Evolutionary conservation across 495 filamentous ascomycete species (phyloP).

Genomic region (Pseudevernia furfuracea): DNA sequence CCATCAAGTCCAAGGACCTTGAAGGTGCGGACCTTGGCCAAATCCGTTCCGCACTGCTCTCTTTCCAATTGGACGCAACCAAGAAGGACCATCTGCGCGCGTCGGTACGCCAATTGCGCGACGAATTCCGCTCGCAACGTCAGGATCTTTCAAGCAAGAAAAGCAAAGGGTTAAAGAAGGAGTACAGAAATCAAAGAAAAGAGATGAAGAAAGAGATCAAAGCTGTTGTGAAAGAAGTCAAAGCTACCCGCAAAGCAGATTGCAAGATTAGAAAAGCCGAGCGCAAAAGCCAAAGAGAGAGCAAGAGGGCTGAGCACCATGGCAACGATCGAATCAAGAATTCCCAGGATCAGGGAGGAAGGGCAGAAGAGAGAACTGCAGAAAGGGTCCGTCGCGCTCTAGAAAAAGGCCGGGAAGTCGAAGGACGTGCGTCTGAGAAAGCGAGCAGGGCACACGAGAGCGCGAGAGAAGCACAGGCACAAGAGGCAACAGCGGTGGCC

Average conservation of each 20-base stretch:
- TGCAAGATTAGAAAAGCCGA: constrained; percentile 16
- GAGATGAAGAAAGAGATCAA: constrained; percentile 19
- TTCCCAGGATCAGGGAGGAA: neutral
- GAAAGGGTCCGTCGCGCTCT: constrained; percentile 7
- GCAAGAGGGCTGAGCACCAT: constrained; percentile 11
- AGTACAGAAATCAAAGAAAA: constrained; percentile 8
- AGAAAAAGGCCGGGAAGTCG: constrained; percentile 2
- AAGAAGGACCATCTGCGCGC: constrained; percentile 12
- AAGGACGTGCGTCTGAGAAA: neutral
- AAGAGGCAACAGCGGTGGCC: neutral
- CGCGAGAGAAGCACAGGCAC: constrained; percentile 9
- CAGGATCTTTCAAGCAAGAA: constrained; percentile 1
- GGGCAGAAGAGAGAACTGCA: constrained; percentile 6
- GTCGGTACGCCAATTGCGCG: constrained; percentile 19
- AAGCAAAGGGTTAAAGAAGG: constrained; percentile 13
- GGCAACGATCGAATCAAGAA: neutral
- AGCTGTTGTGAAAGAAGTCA: constrained; percentile 18
- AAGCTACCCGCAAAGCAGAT: constrained; percentile 15
- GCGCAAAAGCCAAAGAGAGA: constrained; percentile 6
- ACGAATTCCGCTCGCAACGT: constrained; percentile 14
- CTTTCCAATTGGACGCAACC: constrained; percentile 15
- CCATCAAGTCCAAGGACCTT: constrained; percentile 21
- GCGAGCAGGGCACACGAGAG: constrained; percentile 3
- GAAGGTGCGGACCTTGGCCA: constrained; percentile 12
- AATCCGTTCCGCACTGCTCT: constrained; percentile 15